Percentiles rank a stretch among this genome's conserved stretches.
These are phyloP conservation scores for Suhomyces kunorum DNA, from an alignment of 1,139 yeast genomes.

Conservation along the genomic window DNA sequence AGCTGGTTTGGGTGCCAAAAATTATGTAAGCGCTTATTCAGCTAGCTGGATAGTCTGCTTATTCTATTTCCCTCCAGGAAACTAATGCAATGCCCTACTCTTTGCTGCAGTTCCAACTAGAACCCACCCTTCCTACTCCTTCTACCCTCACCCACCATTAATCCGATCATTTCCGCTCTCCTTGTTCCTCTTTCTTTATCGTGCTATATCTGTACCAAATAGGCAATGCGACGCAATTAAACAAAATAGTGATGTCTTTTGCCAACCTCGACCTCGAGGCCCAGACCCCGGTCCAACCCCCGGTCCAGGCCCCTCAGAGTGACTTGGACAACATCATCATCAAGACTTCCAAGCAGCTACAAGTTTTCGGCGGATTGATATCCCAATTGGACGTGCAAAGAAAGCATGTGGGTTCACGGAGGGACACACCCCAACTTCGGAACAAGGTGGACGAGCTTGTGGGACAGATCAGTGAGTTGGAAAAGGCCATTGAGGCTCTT, in stretches of 20 bases:
- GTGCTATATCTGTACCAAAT: background rate
- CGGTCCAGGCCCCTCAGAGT: conserved; percentile 12
- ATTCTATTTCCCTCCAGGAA: background rate
- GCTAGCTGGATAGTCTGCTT: background rate
- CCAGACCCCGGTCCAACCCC: conserved; percentile 33
- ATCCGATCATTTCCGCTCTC: background rate
- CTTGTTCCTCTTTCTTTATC: background rate
- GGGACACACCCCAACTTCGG: conserved; percentile 51
- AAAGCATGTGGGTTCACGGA: conserved; percentile 53
- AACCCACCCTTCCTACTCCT: no score
- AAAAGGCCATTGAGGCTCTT: conserved; percentile 35
- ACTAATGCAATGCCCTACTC: no score
- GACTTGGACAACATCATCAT: conserved; percentile 37
- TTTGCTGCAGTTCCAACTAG: no score
- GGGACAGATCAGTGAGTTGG: conserved; percentile 30
- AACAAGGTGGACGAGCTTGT: conserved; percentile 37
- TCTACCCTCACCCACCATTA: no score
- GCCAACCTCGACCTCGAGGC: conserved; percentile 61
- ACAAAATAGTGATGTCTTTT: conserved; percentile 53
- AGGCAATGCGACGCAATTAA: background rate
- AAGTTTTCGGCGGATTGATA: conserved; percentile 51
- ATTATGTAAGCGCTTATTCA: conserved; percentile 1
- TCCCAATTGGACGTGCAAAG: conserved; percentile 51
- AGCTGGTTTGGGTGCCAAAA: no score
- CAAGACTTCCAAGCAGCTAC: conserved; percentile 44